Percentiles rank a stretch among this genome's conserved stretches.
Evolutionary conservation across 2,329 filamentous ascomycete species (phyloP).

Genomic region (Cadophora gregata): DNA sequence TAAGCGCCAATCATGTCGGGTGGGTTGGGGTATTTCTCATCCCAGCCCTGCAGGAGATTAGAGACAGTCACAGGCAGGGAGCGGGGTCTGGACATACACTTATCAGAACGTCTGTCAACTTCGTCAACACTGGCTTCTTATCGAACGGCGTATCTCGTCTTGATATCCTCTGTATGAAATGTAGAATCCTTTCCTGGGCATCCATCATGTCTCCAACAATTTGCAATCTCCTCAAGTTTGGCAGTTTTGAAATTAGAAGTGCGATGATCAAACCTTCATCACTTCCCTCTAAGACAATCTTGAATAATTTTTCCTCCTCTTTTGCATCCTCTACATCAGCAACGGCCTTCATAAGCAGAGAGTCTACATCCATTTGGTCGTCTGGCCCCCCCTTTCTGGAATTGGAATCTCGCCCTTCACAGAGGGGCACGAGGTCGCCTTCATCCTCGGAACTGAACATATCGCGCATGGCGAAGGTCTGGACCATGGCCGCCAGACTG

Average conservation of each 20-base stretch:
- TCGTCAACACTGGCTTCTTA: not conserved
- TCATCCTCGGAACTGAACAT: not conserved
- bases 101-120: not conserved
- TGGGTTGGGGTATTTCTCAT: conserved; percentile 1
- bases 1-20: not conserved
- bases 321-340: not conserved
- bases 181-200: not conserved
- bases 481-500: not conserved
- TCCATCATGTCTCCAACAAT: not conserved
- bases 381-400: not conserved
- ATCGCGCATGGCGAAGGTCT: not conserved
- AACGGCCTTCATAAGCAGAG: not conserved
- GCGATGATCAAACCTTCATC: not conserved
- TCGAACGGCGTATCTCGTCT: conserved; percentile 1
- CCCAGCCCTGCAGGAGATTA: not conserved
- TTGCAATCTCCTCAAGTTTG: not conserved
- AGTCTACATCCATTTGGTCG: not conserved
- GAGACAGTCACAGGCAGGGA: not conserved
- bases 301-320: not conserved
- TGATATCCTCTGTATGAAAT: not conserved
- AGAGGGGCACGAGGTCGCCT: not conserved
- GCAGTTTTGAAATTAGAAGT: not conserved
- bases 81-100: not conserved
- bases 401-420: not conserved
- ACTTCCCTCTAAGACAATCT: not conserved